Percentiles rank a stretch among this genome's conserved stretches.
Evolutionary conservation across 441 rosid species (phyloP).

Genomic region (Erodium moschatum): DNA sequence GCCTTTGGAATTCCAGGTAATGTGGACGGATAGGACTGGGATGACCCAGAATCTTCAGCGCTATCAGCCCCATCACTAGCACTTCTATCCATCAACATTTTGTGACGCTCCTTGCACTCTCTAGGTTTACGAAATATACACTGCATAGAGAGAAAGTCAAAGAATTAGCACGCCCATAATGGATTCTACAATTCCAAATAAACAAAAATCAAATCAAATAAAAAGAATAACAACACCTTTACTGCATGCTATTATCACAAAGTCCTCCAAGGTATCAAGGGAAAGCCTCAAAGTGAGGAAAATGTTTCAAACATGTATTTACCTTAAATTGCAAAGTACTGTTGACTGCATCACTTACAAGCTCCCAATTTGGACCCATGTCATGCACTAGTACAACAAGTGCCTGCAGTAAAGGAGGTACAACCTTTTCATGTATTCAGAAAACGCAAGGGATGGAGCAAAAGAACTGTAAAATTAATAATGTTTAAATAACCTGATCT

Average conservation of each 20-base stretch:
- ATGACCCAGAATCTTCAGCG: constrained; percentile 97
- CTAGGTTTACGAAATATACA: constrained; percentile 79
- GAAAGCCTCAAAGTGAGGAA: not conserved
- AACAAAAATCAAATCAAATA: not conserved
- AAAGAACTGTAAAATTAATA: constrained; percentile 5
- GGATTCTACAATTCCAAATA: not conserved
- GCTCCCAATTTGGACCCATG: constrained; percentile 98
- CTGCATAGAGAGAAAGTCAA: constrained; percentile 34
- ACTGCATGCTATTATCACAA: not conserved
- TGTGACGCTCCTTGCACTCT: constrained; percentile 42
- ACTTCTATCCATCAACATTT: constrained; percentile 67
- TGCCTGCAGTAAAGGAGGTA: constrained; percentile 47
- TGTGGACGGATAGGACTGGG: constrained; percentile 97
- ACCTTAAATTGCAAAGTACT: constrained; percentile 52
- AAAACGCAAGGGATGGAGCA: constrained; percentile 9
- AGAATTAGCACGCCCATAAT: constrained; percentile 10
- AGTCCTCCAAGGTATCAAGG: constrained; percentile 10
- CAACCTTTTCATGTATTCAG: constrained; percentile 18
- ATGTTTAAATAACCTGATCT: constrained; percentile 65
- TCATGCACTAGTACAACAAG: constrained; percentile 99
- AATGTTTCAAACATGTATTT: constrained; percentile 17
- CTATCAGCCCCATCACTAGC: constrained; percentile 97
- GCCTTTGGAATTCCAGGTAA: constrained; percentile 99
- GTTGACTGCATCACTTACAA: too few relatives aligned
- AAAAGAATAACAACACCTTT: constrained; percentile 7